A percentile compares a stretch with the other conserved stretches of the same genome.
phyloP scores from a whole-genome alignment of 2,329 filamentous ascomycete genomes.

The Pseudopyricularia cyperi region DNA sequence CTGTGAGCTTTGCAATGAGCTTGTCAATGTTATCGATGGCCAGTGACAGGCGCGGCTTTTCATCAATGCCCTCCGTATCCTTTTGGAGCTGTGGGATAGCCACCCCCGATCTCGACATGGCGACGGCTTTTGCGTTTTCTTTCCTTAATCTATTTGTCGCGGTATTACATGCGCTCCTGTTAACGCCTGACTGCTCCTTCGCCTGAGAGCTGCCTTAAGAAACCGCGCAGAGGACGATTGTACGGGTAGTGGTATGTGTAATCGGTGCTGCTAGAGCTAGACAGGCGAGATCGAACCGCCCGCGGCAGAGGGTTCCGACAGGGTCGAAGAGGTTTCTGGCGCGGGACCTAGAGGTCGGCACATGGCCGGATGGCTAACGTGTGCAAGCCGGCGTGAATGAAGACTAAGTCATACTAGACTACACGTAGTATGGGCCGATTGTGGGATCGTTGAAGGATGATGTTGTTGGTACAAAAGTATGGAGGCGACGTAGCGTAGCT shows the following conservation, averaged over 20 bases:
- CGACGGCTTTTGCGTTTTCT: background rate
- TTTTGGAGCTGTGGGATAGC: slow-evolving; percentile 46
- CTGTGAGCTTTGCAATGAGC: slow-evolving; percentile 64
- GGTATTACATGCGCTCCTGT: background rate
- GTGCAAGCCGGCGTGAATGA: background rate
- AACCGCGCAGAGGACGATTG: background rate
- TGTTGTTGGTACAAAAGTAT: background rate
- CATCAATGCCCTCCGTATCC: slow-evolving; percentile 61
- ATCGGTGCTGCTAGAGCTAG: background rate
- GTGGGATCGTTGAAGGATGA: background rate
- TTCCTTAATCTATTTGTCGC: background rate
- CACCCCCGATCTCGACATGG: slow-evolving; percentile 4
- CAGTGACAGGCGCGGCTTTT: slow-evolving; percentile 54
- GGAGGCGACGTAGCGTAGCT: background rate
- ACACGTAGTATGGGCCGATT: background rate
- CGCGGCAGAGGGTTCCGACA: background rate
- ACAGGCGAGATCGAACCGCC: background rate
- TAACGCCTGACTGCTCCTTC: background rate
- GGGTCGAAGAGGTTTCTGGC: background rate
- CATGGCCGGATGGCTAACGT: background rate
- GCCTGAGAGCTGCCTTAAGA: background rate
- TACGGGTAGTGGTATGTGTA: background rate
- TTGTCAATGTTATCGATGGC: slow-evolving; percentile 70
- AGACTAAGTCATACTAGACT: background rate
- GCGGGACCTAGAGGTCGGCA: background rate